Evolutionary conservation across 2,329 filamentous ascomycete genomes (phyloP).

Genomic region (Xylariales sp.): DNA sequence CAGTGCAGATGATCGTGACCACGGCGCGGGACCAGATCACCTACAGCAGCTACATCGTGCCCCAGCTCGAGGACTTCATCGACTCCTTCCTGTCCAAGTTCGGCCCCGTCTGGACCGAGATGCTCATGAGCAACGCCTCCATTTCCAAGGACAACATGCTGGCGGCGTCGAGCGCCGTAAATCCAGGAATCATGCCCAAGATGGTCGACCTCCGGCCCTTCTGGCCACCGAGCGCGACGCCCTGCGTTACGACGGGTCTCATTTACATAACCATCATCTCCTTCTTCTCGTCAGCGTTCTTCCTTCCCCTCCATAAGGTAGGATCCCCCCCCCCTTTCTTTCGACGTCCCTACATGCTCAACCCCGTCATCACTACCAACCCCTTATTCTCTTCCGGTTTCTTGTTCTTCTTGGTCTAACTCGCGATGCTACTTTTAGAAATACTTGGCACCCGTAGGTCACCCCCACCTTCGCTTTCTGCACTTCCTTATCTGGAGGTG

Average conservation of each 20-base stretch:
- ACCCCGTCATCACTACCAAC: no score
- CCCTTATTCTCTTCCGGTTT: no score
- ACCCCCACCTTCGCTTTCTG: slow-evolving; percentile 52
- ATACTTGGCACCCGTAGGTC: slow-evolving; percentile 49
- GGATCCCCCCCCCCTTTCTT: no score
- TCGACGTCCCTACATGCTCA: no score
- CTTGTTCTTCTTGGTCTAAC: no score
- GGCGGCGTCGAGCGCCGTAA: slow-evolving; percentile 21
- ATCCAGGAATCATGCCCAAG: slow-evolving; percentile 24
- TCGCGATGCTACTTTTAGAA: slow-evolving; percentile 28
- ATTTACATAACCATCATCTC: slow-evolving; percentile 66
- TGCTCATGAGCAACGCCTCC: slow-evolving; percentile 35
- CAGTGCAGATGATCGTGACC: slow-evolving; percentile 51
- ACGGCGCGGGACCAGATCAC: slow-evolving; percentile 53
- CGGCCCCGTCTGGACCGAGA: slow-evolving; percentile 37
- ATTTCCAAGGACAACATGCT: slow-evolving; percentile 22
- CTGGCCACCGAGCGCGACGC: slow-evolving; percentile 46
- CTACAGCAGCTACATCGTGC: slow-evolving; percentile 47
- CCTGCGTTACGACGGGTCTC: slow-evolving; percentile 56
- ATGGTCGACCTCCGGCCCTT: slow-evolving; percentile 55
- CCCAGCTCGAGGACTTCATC: slow-evolving; percentile 43
- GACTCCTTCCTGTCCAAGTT: slow-evolving; percentile 41
- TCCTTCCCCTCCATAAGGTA: slow-evolving; percentile 57
- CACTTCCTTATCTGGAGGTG: slow-evolving; percentile 58
- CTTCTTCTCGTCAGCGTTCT: slow-evolving; percentile 63